Evolutionary conservation across 768 basidiomycete species (phyloP), one percentile per base, ranked within the genome.

Genomic region (Panus rudis): DNA sequence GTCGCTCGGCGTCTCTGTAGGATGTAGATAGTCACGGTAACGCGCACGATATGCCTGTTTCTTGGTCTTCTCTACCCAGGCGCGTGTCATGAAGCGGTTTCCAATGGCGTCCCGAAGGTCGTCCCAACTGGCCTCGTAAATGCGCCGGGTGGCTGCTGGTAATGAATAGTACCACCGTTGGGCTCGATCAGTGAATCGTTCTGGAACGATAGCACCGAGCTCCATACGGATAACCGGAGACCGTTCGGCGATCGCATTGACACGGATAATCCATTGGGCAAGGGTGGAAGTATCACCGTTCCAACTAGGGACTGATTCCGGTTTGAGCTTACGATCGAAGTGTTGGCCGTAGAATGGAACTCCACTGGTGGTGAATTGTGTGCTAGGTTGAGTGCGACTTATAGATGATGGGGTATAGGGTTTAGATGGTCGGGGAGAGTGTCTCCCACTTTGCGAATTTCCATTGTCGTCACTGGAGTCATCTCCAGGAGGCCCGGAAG

Each of bases 111-210:
- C 42, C 8, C 52, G 27, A 25, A 68, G 26, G 0, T 57, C 54
- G 17, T 52, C 50, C 66, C 65, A 68, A 33, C 64, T 48, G 11
- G 40, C 0, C 24, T 63, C 56, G 16, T 55, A 52, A 1, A 35
- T 21, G 3, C 43, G 20, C 3, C 49, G 41, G 26, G 42, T 33
- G 2, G 31, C 11, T 2, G 38, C 22, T 3, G 55, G 50, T 10
- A 58, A 41, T 3, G 55, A 56, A 32, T 52, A 64, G 42, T 62
- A 65, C 64, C 65, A 67, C 2, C 43, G 38, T 40, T 63, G 60
- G 0, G 62, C 62, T 3, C 40, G 32, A 17, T 55, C 57, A 26
- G 51, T 11, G 54, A 54, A 49, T 14, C 62, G 39, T 13, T 52
- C 48, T 8, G 65, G 65, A 4, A 66, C 59, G 2, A 63, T 28